Percentiles rank a stretch among this genome's conserved stretches.
phyloP scores from a whole-genome alignment of 768 basidiomycete genomes.

The Exsudoporus frostii region DNA sequence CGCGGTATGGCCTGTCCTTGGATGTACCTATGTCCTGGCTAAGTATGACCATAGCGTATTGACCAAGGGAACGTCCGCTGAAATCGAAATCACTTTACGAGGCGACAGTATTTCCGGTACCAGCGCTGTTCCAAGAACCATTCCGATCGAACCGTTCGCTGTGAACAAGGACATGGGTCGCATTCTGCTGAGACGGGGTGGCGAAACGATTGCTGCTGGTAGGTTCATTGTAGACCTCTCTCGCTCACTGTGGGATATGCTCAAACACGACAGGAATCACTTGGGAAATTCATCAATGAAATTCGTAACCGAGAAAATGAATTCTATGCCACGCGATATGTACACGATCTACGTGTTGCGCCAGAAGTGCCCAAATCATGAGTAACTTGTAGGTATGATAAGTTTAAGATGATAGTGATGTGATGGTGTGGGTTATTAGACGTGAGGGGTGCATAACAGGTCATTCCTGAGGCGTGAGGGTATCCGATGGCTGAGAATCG shows the following conservation, averaged over 20 bases:
- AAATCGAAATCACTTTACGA: slow-evolving; percentile 79
- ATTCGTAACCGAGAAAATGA: not conserved
- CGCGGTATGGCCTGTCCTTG: slow-evolving; percentile 50
- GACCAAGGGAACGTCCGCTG: slow-evolving; percentile 80
- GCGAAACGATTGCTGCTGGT: slow-evolving; percentile 95
- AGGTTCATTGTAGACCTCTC: slow-evolving; percentile 9
- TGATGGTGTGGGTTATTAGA: slow-evolving; percentile 6
- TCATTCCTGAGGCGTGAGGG: slow-evolving; percentile 11
- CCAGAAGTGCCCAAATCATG: not conserved
- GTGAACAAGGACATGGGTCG: slow-evolving; percentile 96
- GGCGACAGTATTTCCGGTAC: slow-evolving; percentile 48
- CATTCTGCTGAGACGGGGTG: slow-evolving; percentile 79
- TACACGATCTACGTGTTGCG: slow-evolving; percentile 20
- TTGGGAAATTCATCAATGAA: slow-evolving; percentile 37
- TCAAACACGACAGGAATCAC: slow-evolving; percentile 40
- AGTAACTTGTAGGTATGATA: slow-evolving; percentile 20
- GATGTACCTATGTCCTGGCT: not conserved
- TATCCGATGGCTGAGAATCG: not conserved
- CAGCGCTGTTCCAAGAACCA: slow-evolving; percentile 45
- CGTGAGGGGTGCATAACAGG: slow-evolving; percentile 16
- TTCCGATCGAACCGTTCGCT: slow-evolving; percentile 85
- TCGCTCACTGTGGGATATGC: not conserved
- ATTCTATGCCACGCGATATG: slow-evolving; percentile 1
- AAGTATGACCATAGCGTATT: slow-evolving; percentile 56
- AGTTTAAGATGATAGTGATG: slow-evolving; percentile 13